These are phyloP conservation scores for Scedosporium dehoogii DNA, from an alignment of 2,329 filamentous ascomycete genomes.

Conservation along the genomic window DNA sequence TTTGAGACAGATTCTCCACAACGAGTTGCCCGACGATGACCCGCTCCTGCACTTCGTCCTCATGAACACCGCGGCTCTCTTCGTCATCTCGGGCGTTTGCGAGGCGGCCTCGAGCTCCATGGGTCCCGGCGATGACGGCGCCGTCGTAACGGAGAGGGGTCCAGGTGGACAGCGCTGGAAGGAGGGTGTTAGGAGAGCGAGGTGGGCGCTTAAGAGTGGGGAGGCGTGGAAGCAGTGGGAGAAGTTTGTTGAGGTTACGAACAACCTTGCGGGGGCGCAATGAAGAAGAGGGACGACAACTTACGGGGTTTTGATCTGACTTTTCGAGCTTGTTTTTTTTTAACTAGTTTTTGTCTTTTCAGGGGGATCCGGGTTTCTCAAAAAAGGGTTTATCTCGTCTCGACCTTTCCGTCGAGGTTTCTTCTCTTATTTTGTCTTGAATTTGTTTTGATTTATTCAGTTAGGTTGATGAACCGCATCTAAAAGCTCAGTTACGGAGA, in stretches of 20 bases:
- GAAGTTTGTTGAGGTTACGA: slow-evolving; percentile 75
- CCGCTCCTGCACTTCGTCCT: slow-evolving; percentile 89
- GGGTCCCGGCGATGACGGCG: slow-evolving; percentile 70
- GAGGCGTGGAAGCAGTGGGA: slow-evolving; percentile 77
- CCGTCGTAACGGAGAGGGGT: slow-evolving; percentile 71
- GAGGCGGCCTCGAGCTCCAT: slow-evolving; percentile 73
- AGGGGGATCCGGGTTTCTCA: background rate
- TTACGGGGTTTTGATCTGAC: background rate
- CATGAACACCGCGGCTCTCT: slow-evolving; percentile 82
- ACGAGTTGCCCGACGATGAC: slow-evolving; percentile 63
- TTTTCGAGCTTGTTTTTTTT: background rate
- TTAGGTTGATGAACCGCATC: background rate
- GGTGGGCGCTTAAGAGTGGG: slow-evolving; percentile 80
- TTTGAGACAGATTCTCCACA: slow-evolving; percentile 63
- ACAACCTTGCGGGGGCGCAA: slow-evolving; percentile 28
- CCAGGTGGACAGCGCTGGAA: slow-evolving; percentile 89
- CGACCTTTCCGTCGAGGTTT: background rate
- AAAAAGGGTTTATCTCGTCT: background rate
- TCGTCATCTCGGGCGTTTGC: slow-evolving; percentile 79
- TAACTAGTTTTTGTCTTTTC: background rate
- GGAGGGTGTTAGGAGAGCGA: slow-evolving; percentile 78
- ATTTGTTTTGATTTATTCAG: background rate
- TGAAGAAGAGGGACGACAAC: background rate
- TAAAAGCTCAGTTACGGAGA: background rate
- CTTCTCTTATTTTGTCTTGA: background rate